Percentiles rank a stretch among this genome's conserved stretches.
Evolutionary conservation across 495 filamentous ascomycete species (phyloP).

Genomic region (Symbiotaphrina buchneri): DNA sequence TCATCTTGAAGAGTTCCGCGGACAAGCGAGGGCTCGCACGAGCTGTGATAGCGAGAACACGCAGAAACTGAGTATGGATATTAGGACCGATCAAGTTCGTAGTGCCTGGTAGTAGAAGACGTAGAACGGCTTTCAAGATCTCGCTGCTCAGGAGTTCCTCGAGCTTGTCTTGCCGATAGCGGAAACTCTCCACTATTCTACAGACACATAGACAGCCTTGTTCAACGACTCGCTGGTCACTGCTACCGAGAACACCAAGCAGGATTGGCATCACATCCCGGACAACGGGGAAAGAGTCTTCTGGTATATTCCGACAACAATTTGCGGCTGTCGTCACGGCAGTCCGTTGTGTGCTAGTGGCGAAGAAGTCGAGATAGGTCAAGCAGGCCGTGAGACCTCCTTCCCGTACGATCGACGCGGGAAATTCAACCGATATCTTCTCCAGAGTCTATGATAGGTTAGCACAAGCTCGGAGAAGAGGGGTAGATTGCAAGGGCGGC

Average conservation of each 20-base stretch:
- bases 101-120: slow-evolving; percentile 77
- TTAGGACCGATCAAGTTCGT: slow-evolving; percentile 89
- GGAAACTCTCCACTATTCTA: slow-evolving; percentile 93
- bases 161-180: slow-evolving; percentile 59
- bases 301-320: slow-evolving; percentile 87
- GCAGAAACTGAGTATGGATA: slow-evolving; percentile 92
- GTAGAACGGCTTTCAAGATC: slow-evolving; percentile 68
- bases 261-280: slow-evolving; percentile 90
- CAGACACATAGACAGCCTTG: slow-evolving; percentile 91
- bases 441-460: slow-evolving; percentile 47
- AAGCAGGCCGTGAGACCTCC: slow-evolving; percentile 87
- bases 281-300: slow-evolving; percentile 75
- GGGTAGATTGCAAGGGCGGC: no score
- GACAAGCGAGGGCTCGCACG: slow-evolving; percentile 74
- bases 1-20: slow-evolving; percentile 83
- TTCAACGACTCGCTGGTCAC: slow-evolving; percentile 90
- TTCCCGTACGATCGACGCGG: slow-evolving; percentile 85
- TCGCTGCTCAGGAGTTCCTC: slow-evolving; percentile 80
- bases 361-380: slow-evolving; percentile 90
- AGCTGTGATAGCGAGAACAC: slow-evolving; percentile 70
- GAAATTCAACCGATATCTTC: slow-evolving; percentile 95
- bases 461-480: slow-evolving; percentile 4
- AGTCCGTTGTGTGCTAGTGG: slow-evolving; percentile 87
- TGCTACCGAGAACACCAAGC: slow-evolving; percentile 70
- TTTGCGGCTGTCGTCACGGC: slow-evolving; percentile 95